phyloP scores from a whole-genome alignment of 225 moss, liverwort and hornwort genomes.

The Polytrichum formosum region DNA sequence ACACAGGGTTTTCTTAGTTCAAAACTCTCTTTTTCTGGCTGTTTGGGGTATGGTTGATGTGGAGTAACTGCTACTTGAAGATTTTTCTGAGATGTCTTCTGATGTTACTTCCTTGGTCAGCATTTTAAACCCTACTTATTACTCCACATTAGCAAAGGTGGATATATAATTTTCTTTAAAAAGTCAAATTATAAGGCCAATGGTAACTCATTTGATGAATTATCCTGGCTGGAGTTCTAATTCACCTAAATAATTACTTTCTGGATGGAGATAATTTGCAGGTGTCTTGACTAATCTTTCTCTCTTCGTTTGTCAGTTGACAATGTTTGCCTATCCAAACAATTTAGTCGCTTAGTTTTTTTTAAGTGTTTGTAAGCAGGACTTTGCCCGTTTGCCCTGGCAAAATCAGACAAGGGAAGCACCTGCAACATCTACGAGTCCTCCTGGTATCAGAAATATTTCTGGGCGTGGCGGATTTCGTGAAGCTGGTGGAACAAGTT shows the following conservation, averaged over 20 bases:
- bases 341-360: constrained; percentile 49
- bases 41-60: too few species aligned
- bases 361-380: constrained; percentile 38
- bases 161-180: too few species aligned
- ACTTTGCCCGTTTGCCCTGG: constrained; percentile 94
- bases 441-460: constrained; percentile 54
- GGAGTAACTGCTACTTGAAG: too few species aligned
- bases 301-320: constrained; percentile 9
- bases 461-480: constrained; percentile 43
- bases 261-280: neutral
- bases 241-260: neutral
- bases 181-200: too few species aligned
- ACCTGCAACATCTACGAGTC: constrained; percentile 56
- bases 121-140: too few species aligned
- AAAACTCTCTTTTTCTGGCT: too few species aligned
- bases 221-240: too few species aligned
- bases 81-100: too few species aligned
- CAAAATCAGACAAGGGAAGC: constrained; percentile 89
- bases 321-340: constrained; percentile 88
- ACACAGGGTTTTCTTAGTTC: too few species aligned
- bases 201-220: too few species aligned
- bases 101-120: too few species aligned
- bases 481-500: constrained; percentile 48
- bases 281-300: neutral
- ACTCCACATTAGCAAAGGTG: too few species aligned